Evolutionary conservation across 495 filamentous ascomycete genomes (phyloP).

Genomic region (Beverwykella pulmonaria): DNA sequence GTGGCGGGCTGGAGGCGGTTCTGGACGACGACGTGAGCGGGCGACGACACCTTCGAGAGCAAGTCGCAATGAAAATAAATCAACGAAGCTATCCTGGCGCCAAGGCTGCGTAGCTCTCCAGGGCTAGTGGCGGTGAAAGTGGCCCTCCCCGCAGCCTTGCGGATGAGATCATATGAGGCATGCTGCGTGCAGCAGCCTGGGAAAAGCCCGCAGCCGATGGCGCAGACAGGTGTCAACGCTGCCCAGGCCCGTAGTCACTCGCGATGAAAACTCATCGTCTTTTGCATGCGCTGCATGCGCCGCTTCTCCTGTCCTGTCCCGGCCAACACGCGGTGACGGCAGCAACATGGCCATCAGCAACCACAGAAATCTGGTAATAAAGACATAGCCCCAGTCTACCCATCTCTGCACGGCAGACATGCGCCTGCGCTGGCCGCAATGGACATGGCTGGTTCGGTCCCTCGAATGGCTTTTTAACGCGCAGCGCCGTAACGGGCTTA

Average conservation of each 20-base stretch:
- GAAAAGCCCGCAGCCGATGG: background rate
- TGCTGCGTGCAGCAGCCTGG: background rate
- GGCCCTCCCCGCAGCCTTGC: background rate
- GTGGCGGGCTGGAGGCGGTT: background rate
- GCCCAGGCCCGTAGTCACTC: background rate
- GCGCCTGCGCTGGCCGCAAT: background rate
- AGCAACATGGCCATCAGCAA: too few relatives aligned
- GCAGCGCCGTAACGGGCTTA: background rate
- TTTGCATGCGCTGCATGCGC: background rate
- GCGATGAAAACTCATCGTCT: background rate
- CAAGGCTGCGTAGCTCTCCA: background rate
- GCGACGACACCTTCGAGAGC: background rate
- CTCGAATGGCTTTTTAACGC: slow-evolving; percentile 1
- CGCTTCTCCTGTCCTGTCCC: background rate
- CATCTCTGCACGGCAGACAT: background rate
- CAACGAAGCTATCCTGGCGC: background rate
- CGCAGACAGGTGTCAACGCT: background rate
- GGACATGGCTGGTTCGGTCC: background rate
- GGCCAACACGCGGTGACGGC: background rate
- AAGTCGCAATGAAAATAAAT: background rate
- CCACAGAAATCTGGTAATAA: too few relatives aligned
- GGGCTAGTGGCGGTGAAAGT: background rate
- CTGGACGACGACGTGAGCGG: background rate
- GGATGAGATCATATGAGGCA: background rate
- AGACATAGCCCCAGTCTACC: too few relatives aligned